A percentile compares a stretch with the other conserved stretches of the same genome.
Conservation (phyloP, 2,329 filamentous ascomycete species). For the Apiospora hydei region DNA sequence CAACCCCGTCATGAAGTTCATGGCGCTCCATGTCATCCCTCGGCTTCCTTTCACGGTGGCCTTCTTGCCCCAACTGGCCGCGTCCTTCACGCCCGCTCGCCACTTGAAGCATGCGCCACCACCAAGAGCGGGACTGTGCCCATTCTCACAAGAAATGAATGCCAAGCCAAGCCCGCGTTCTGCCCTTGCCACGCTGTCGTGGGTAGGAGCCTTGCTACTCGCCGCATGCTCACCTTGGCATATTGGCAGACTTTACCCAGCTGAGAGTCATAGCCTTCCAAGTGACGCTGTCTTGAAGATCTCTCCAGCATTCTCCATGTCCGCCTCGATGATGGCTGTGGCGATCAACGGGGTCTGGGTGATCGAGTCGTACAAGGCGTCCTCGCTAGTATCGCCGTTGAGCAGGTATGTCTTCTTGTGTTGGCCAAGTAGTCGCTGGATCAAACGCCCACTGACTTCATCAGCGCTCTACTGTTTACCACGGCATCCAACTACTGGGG, state of each 20-base stretch:
- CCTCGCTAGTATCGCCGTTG: neutral
- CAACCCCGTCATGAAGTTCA: constrained; percentile 3
- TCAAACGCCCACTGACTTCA: too few relatives aligned
- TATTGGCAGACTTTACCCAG: neutral
- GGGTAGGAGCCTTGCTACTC: neutral
- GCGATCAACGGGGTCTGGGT: neutral
- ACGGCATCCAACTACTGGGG: constrained; percentile 8
- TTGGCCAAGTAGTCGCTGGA: too few relatives aligned
- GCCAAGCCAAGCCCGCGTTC: neutral
- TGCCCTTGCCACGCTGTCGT: neutral
- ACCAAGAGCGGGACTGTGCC: neutral
- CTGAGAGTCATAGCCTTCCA: too few relatives aligned
- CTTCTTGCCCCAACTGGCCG: neutral
- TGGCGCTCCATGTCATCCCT: neutral
- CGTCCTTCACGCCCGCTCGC: neutral
- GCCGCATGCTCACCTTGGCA: neutral
- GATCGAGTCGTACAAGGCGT: neutral
- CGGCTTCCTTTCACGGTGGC: neutral
- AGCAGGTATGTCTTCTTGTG: neutral
- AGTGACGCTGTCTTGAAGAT: too few relatives aligned
- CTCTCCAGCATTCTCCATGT: too few relatives aligned
- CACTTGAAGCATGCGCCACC: neutral
- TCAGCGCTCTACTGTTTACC: too few relatives aligned
- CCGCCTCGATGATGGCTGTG: neutral
- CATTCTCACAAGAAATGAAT: neutral